phyloP scores from a whole-genome alignment of 1,139 yeast species.

The Wickerhamomyces sp. region DNA sequence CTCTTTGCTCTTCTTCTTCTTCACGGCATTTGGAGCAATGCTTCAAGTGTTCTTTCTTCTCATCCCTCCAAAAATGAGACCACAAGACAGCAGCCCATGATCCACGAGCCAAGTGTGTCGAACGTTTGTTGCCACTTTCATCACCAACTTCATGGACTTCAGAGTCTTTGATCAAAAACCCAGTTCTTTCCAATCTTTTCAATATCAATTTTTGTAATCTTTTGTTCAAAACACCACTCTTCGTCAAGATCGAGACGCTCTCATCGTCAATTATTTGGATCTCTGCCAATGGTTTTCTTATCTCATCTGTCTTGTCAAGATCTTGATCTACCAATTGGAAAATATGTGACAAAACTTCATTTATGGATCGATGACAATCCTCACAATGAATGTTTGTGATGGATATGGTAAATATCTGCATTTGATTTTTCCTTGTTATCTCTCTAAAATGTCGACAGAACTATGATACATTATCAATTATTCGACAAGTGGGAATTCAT shows the following conservation, averaged over 20 bases:
- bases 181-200: constrained; percentile 11
- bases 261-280: constrained; percentile 14
- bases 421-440: neutral
- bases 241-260: constrained; percentile 6
- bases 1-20: constrained; percentile 8
- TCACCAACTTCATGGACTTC: constrained; percentile 9
- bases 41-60: constrained; percentile 26
- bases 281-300: constrained; percentile 5
- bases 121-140: constrained; percentile 2
- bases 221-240: constrained; percentile 4
- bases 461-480: too few relatives aligned
- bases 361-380: constrained; percentile 40
- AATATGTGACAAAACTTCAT: constrained; percentile 21
- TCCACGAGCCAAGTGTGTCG: too few relatives aligned
- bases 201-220: constrained; percentile 9
- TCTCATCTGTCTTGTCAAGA: constrained; percentile 6
- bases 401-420: constrained; percentile 8
- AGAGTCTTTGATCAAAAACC: constrained; percentile 16
- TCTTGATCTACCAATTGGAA: constrained; percentile 11
- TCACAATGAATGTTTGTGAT: constrained; percentile 44
- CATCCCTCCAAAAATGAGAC: neutral
- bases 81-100: neutral
- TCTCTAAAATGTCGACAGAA: neutral
- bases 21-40: constrained; percentile 33
- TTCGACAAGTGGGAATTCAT: too few relatives aligned